Evolutionary conservation across 352 stramenopile species (phyloP), one percentile per base, ranked within the genome.

Genomic region (Phytophthora rubi): DNA sequence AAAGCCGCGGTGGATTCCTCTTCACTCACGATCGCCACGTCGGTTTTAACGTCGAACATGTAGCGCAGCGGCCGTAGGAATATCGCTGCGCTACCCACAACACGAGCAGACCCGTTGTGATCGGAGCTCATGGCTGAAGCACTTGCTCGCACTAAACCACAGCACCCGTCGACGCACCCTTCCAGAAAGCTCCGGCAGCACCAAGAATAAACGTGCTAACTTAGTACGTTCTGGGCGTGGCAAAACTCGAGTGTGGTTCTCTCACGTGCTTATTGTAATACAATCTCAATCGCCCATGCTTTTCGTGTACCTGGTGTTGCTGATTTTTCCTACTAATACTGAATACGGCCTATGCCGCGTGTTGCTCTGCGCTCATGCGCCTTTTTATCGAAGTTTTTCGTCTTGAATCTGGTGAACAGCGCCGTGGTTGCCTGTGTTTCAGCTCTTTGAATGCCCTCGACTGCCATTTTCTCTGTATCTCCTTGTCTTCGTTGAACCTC

Each of bases 11-110:
- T 28, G 1, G 33, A 48, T 15, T 63, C 65, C 0, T 70, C 70
- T 61, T 70, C 60, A 10, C 18, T 13, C n/a, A 69, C 47, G 5
- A 88, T 48, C 8, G 62, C 62, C 42, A 87, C 63, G 6, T 79
- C 59, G 0, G 70, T 76, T 62, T 91, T 80, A 4, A 91, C 74
- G 56, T 90, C 83, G 33, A 91, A 88, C 59, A 91, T 67, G 47
- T 80, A 90, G 13, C 83, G 81, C 44, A 91, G 65, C 16, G 83
- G 83, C 4, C 81, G 76, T 15, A 88, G 66, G 39, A 86, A 85
- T 23, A 91, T 67, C 42, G 69, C 73, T 0, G 75, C 74, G 0
- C 62, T 74, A n/a, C 77, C 81, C 0, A 88, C 48, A 45, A 87
- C 70, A 13, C 44, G 53, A 56, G 49, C 8, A 7, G 58, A 52